Evolutionary conservation across 148 eudicot species (phyloP).

Genomic region (Chenopodium suecicum): DNA sequence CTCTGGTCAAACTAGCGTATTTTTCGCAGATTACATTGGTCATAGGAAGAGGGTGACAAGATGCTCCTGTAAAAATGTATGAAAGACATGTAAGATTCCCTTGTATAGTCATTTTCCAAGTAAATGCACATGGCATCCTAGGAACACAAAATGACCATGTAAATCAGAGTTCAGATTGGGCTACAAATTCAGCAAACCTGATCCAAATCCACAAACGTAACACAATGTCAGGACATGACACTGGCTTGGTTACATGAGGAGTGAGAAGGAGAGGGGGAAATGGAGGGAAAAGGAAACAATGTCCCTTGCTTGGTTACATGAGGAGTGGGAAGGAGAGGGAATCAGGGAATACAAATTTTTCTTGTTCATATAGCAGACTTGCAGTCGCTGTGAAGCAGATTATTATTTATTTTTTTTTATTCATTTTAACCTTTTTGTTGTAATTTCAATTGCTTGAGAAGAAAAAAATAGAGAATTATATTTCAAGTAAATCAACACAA

Average conservation of each 20-base stretch:
- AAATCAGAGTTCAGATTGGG: neutral
- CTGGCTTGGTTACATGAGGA: neutral
- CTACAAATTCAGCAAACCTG: neutral
- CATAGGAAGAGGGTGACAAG: constrained; percentile 25
- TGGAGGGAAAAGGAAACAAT: too few species aligned
- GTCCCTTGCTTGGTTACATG: too few species aligned
- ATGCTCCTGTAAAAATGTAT: constrained; percentile 29
- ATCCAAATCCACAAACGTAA: neutral
- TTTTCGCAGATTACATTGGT: constrained; percentile 25
- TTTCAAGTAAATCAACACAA: too few species aligned
- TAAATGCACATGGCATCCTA: neutral
- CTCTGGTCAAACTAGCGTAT: constrained; percentile 27
- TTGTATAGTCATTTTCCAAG: neutral
- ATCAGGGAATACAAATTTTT: too few species aligned
- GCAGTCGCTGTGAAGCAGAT: too few species aligned
- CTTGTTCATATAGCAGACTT: too few species aligned
- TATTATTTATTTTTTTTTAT: too few species aligned
- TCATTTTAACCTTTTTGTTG: too few species aligned
- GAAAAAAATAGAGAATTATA: too few species aligned
- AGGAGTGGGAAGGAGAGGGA: too few species aligned
- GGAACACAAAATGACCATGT: neutral
- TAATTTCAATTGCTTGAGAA: too few species aligned
- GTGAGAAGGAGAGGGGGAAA: too few species aligned
- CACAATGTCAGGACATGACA: neutral
- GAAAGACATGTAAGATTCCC: constrained; percentile 5